Conservation (phyloP, 345 rosid species). For the Gossypium raimondii region DNA sequence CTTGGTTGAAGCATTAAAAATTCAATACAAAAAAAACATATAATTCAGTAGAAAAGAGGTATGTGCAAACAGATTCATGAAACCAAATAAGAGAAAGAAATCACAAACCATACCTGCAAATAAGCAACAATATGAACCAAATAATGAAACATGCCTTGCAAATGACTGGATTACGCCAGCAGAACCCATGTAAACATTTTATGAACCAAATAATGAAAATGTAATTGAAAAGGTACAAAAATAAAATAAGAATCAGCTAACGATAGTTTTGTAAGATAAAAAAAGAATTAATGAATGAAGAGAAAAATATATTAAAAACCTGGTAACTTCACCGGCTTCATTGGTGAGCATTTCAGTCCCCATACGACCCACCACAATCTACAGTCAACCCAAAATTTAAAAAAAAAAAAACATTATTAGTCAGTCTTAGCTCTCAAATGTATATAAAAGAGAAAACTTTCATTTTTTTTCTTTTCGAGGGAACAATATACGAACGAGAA, state of each 20-base stretch:
- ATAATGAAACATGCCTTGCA: constrained; percentile 18
- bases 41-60: background rate
- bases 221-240: background rate
- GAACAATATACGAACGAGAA: constrained; percentile 49
- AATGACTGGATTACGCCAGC: too few species aligned
- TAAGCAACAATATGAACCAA: constrained; percentile 38
- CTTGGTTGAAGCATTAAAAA: background rate
- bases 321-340: too few species aligned
- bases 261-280: background rate
- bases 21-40: background rate
- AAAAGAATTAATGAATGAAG: background rate
- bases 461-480: background rate
- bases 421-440: background rate
- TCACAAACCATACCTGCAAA: constrained; percentile 50
- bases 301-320: too few species aligned
- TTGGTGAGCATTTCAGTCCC: too few species aligned
- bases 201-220: background rate
- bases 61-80: background rate
- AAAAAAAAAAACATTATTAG: background rate
- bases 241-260: background rate
- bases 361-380: too few species aligned
- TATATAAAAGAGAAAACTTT: background rate
- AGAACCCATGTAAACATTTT: constrained; percentile 23
- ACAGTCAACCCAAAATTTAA: background rate
- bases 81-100: constrained; percentile 6